Evolutionary conservation across 352 stramenopile species (phyloP).

Genomic region (Phytophthora foliorum): DNA sequence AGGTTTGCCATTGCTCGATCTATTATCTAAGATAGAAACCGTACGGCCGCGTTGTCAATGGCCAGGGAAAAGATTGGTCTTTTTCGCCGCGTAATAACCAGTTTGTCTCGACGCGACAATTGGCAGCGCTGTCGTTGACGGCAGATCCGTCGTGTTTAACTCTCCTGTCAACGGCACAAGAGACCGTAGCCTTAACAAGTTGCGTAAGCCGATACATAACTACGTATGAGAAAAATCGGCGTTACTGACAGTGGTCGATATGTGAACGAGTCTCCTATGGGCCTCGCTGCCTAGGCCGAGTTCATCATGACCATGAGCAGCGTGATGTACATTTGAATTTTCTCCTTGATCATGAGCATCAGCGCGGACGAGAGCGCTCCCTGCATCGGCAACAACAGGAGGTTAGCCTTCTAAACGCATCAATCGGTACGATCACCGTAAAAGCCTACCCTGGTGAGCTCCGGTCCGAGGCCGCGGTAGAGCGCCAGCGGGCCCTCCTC

Average conservation of each 20-base stretch:
- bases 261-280: too few species aligned
- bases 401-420: background rate
- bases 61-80: background rate
- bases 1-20: too few species aligned
- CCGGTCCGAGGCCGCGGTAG: constrained; percentile 95
- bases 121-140: too few species aligned
- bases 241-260: too few species aligned
- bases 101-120: background rate
- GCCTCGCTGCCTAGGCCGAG: constrained; percentile 28
- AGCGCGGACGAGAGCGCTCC: constrained; percentile 96
- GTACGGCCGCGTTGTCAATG: too few species aligned
- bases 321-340: constrained; percentile 94
- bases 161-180: too few species aligned
- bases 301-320: constrained; percentile 82
- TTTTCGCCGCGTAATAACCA: background rate
- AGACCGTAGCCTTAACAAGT: too few species aligned
- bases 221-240: too few species aligned
- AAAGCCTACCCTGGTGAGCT: constrained; percentile 90
- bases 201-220: too few species aligned
- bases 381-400: constrained; percentile 37
- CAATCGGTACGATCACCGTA: background rate
- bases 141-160: too few species aligned
- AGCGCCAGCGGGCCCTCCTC: constrained; percentile 91
- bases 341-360: constrained; percentile 99
- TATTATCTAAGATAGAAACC: too few species aligned